Evolutionary conservation across 768 basidiomycete species (phyloP).

Genomic region (Boletellus emodensis): DNA sequence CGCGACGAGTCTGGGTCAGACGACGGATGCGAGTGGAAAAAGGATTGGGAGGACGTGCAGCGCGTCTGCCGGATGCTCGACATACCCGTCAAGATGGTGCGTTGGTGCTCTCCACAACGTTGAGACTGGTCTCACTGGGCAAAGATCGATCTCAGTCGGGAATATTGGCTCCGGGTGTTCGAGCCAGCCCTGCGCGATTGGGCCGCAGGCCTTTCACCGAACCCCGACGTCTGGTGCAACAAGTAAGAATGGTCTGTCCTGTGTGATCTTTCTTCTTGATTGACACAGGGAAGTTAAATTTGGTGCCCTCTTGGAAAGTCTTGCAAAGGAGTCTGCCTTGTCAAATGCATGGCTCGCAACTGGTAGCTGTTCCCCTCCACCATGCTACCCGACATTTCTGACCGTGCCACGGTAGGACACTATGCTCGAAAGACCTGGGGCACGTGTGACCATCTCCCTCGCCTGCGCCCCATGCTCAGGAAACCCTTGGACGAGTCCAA

Average conservation of each 20-base stretch:
- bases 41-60: constrained; percentile 90
- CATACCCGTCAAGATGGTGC: constrained; percentile 71
- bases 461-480: constrained; percentile 48
- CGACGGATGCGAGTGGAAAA: constrained; percentile 92
- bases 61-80: constrained; percentile 69
- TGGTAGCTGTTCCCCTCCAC: constrained; percentile 39
- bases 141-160: constrained; percentile 80
- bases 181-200: constrained; percentile 78
- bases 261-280: background rate
- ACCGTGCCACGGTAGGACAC: constrained; percentile 52
- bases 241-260: constrained; percentile 38
- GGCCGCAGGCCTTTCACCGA: constrained; percentile 80
- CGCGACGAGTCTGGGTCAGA: constrained; percentile 76
- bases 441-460: background rate
- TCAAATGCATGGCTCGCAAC: constrained; percentile 74
- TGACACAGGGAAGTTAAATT: constrained; percentile 81
- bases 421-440: constrained; percentile 73
- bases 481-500: constrained; percentile 59
- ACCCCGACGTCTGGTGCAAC: constrained; percentile 94
- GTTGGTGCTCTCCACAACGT: background rate
- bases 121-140: constrained; percentile 4
- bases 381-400: background rate
- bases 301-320: constrained; percentile 67
- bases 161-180: constrained; percentile 92
- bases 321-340: constrained; percentile 36